phyloP scores from a whole-genome alignment of 352 stramenopile genomes.

The Globisporangium alternatum region DNA sequence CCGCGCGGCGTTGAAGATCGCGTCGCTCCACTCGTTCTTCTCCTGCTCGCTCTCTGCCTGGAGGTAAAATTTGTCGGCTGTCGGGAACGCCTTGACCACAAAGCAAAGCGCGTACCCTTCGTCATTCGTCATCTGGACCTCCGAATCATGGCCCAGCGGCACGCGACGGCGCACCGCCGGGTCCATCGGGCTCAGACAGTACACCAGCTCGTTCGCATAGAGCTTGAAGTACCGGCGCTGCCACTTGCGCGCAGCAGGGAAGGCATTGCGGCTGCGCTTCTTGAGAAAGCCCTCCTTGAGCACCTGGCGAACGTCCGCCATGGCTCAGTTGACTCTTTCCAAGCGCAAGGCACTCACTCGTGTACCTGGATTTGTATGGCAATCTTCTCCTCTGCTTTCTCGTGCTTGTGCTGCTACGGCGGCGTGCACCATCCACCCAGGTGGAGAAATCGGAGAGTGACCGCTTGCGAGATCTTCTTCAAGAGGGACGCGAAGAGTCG shows the following conservation, averaged over 20 bases:
- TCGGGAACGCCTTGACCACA: constrained; percentile 44
- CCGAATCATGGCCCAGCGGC: constrained; percentile 48
- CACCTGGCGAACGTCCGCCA: constrained; percentile 29
- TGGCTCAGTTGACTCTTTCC: neutral
- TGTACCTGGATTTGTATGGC: neutral
- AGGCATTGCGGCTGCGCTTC: constrained; percentile 50
- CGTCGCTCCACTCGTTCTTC: constrained; percentile 56
- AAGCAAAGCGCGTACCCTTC: constrained; percentile 62
- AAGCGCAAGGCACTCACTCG: neutral
- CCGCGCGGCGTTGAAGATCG: constrained; percentile 56
- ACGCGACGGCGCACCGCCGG: constrained; percentile 33
- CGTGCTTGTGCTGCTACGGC: neutral
- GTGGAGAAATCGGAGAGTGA: constrained; percentile 8
- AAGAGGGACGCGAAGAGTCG: constrained; percentile 11
- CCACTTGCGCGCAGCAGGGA: constrained; percentile 39
- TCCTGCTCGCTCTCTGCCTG: constrained; percentile 63
- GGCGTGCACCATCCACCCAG: neutral
- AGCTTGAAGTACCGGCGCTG: constrained; percentile 71
- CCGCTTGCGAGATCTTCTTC: constrained; percentile 1
- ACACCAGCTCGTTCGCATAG: constrained; percentile 54
- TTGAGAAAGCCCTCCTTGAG: constrained; percentile 73
- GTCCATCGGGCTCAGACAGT: constrained; percentile 44
- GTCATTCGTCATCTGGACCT: constrained; percentile 59
- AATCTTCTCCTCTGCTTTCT: neutral
- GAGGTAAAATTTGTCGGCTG: constrained; percentile 46